Conservation (phyloP, 805 yeast species). For the Kodamaea kakaduensis region DNA sequence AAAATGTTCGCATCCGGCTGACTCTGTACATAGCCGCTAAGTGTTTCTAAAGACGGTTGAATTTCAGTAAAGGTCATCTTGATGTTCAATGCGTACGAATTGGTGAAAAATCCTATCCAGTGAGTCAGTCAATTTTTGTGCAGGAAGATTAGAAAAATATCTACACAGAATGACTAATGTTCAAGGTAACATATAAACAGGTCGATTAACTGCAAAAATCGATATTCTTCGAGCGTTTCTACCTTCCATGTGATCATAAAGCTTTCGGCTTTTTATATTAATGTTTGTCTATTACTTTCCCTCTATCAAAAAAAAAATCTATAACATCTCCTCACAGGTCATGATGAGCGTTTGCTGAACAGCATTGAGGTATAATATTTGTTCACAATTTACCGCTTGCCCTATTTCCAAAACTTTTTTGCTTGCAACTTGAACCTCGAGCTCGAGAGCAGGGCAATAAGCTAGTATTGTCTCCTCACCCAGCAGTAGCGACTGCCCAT, state of each 20-base stretch:
- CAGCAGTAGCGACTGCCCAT: slow-evolving; percentile 18
- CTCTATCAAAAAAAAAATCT: too few relatives aligned
- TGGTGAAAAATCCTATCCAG: slow-evolving; percentile 1
- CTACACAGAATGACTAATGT: too few relatives aligned
- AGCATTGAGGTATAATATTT: slow-evolving; percentile 41
- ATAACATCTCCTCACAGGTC: slow-evolving; percentile 15
- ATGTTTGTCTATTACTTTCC: too few relatives aligned
- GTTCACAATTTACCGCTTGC: slow-evolving; percentile 42
- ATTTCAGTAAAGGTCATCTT: slow-evolving; percentile 15
- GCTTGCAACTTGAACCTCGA: slow-evolving; percentile 42
- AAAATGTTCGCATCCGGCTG: slow-evolving; percentile 51
- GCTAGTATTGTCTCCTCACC: slow-evolving; percentile 19
- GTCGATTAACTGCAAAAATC: too few relatives aligned
- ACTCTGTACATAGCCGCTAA: slow-evolving; percentile 22
- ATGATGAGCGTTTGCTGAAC: slow-evolving; percentile 38
- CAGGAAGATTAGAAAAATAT: too few relatives aligned
- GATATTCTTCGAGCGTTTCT: too few relatives aligned
- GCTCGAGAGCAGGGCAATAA: slow-evolving; percentile 44
- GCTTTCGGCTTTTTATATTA: too few relatives aligned
- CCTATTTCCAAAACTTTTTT: slow-evolving; percentile 30
- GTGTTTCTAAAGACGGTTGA: slow-evolving; percentile 36
- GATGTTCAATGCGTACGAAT: background rate
- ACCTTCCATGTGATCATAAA: too few relatives aligned
- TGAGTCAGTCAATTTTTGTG: too few relatives aligned
- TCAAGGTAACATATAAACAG: too few relatives aligned